These are phyloP conservation scores for Psilocybe cyanescens DNA, from an alignment of 768 basidiomycete genomes.

Conservation along the genomic window DNA sequence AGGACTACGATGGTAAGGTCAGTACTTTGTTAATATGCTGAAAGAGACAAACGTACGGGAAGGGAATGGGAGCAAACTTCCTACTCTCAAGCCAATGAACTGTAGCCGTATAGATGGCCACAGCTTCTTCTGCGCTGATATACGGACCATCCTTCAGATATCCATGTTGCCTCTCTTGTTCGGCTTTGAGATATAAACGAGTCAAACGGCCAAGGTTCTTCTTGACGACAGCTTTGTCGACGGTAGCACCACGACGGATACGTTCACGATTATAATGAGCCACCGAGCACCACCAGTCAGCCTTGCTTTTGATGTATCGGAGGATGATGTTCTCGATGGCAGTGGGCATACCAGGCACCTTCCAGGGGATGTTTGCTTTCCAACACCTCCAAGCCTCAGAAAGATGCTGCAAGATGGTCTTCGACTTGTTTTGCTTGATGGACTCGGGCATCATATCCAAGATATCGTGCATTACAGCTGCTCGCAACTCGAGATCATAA, in stretches of 20 bases:
- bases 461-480: slow-evolving; percentile 99
- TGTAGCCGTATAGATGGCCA: slow-evolving; percentile 97
- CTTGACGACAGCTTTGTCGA: slow-evolving; percentile 98
- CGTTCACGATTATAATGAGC: slow-evolving; percentile 98
- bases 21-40: not conserved
- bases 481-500: slow-evolving; percentile 95
- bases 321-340: slow-evolving; percentile 99
- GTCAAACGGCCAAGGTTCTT: slow-evolving; percentile 99
- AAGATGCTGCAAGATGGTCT: slow-evolving; percentile 97
- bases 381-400: slow-evolving; percentile 99
- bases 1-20: slow-evolving; percentile 51
- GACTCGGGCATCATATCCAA: slow-evolving; percentile 99
- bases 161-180: slow-evolving; percentile 97
- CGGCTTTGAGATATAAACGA: slow-evolving; percentile 96
- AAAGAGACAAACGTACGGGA: slow-evolving; percentile 64
- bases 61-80: slow-evolving; percentile 98
- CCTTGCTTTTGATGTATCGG: slow-evolving; percentile 98
- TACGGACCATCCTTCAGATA: slow-evolving; percentile 99
- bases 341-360: slow-evolving; percentile 99
- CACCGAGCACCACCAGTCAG: slow-evolving; percentile 99
- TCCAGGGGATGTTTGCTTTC: slow-evolving; percentile 99
- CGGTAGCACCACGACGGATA: slow-evolving; percentile 95
- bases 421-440: slow-evolving; percentile 99
- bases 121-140: slow-evolving; percentile 98
- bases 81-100: slow-evolving; percentile 99